These are phyloP conservation scores for Novymonas esmeraldas DNA, from an alignment of 208 protist genomes.

Conservation along the genomic window DNA sequence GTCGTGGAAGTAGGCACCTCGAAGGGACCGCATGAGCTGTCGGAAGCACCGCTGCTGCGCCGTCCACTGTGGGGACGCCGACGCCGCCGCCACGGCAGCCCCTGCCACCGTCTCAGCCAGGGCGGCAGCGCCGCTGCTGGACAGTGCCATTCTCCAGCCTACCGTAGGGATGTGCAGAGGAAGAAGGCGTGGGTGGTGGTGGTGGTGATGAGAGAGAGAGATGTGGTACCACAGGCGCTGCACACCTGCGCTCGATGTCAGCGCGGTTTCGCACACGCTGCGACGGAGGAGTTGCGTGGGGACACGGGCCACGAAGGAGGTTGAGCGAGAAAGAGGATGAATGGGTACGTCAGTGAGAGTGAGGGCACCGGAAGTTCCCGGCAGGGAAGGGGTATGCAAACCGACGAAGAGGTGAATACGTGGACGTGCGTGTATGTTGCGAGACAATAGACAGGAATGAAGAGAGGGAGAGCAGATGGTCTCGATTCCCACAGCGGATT, in stretches of 20 bases:
- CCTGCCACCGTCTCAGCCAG: constrained; percentile 4
- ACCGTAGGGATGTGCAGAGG: background rate
- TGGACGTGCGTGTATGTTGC: too few relatives aligned
- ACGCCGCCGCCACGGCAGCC: background rate
- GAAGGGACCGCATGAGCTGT: constrained; percentile 70
- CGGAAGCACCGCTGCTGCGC: constrained; percentile 81
- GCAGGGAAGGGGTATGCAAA: too few relatives aligned
- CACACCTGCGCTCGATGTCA: too few relatives aligned
- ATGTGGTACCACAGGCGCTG: too few relatives aligned
- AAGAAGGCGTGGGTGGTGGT: background rate
- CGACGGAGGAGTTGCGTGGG: background rate
- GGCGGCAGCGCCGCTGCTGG: constrained; percentile 18
- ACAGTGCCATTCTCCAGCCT: background rate
- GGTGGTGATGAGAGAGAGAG: background rate
- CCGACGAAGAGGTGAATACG: too few relatives aligned
- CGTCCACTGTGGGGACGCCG: constrained; percentile 38
- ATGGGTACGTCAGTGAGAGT: too few relatives aligned
- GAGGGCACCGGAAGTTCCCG: too few relatives aligned
- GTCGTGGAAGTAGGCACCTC: constrained; percentile 84
- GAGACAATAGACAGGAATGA: too few relatives aligned
- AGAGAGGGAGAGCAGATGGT: too few relatives aligned
- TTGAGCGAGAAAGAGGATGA: background rate
- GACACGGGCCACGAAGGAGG: background rate
- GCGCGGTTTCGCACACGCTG: background rate
- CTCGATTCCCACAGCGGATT: too few relatives aligned